These are phyloP conservation scores for Claviceps sp. DNA, from an alignment of 2,329 filamentous ascomycete species.

Conservation along the genomic window DNA sequence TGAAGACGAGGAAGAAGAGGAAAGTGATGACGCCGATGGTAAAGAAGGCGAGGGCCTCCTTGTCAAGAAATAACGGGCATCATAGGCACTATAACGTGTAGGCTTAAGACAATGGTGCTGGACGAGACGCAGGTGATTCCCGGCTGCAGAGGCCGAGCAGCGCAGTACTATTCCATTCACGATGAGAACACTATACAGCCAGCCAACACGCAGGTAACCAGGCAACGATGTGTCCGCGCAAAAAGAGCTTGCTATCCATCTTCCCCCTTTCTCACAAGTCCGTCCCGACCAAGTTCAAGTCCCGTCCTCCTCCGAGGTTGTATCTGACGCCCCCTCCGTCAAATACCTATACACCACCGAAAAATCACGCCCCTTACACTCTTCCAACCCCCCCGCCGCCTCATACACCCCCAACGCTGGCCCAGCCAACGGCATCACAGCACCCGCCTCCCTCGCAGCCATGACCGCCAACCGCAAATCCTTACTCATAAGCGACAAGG, in stretches of 20 bases:
- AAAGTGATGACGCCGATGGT: slow-evolving; percentile 33
- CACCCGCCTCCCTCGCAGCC: slow-evolving; percentile 56
- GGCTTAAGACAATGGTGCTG: neutral
- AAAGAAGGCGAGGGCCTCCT: slow-evolving; percentile 31
- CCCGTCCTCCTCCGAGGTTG: too few relatives aligned
- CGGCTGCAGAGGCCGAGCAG: too few relatives aligned
- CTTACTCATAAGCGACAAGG: slow-evolving; percentile 67
- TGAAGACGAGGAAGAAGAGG: slow-evolving; percentile 16
- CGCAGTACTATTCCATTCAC: too few relatives aligned
- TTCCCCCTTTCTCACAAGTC: too few relatives aligned
- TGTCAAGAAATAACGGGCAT: slow-evolving; percentile 18
- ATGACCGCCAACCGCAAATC: slow-evolving; percentile 59
- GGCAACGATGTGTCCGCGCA: too few relatives aligned
- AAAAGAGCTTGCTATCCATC: too few relatives aligned
- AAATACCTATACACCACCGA: slow-evolving; percentile 69
- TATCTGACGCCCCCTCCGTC: slow-evolving; percentile 32
- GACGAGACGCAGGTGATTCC: neutral
- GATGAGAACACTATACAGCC: too few relatives aligned
- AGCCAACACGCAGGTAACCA: too few relatives aligned
- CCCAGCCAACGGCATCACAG: slow-evolving; percentile 49
- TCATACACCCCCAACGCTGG: slow-evolving; percentile 55
- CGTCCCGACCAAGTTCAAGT: too few relatives aligned
- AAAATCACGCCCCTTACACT: slow-evolving; percentile 60
- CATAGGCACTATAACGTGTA: too few relatives aligned
- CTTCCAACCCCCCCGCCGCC: slow-evolving; percentile 44